Conservation (phyloP, 495 filamentous ascomycete genomes). For the Penicillium roqueforti region DNA sequence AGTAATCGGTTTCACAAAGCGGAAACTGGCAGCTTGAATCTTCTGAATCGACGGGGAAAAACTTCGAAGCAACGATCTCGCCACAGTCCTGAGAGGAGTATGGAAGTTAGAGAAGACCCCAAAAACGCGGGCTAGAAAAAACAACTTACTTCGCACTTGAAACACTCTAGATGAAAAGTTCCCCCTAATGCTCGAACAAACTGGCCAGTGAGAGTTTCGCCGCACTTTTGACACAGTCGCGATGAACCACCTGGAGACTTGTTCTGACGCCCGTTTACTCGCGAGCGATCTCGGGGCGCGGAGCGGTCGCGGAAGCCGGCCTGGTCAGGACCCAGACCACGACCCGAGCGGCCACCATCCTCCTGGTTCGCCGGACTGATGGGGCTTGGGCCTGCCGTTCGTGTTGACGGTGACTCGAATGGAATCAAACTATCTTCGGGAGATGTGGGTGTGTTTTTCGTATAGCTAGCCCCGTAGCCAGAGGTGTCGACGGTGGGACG, state of each 20-base stretch:
- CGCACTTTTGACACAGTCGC: conserved; percentile 83
- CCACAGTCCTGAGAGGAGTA: conserved; percentile 74
- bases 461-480: conserved; percentile 36
- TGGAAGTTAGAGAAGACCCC: not conserved
- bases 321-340: conserved; percentile 37
- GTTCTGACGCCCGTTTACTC: conserved; percentile 40
- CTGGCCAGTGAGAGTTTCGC: conserved; percentile 80
- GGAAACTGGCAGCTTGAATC: conserved; percentile 84
- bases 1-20: conserved; percentile 97
- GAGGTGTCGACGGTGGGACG: conserved; percentile 41
- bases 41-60: conserved; percentile 93
- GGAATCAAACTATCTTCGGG: conserved; percentile 43
- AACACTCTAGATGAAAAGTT: conserved; percentile 96
- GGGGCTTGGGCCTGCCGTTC: conserved; percentile 21
- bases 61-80: conserved; percentile 95
- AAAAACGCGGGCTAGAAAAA: conserved; percentile 7
- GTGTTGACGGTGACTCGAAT: conserved; percentile 42
- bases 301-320: conserved; percentile 37
- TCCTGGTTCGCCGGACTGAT: conserved; percentile 31
- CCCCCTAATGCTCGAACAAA: conserved; percentile 90
- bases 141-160: conserved; percentile 81
- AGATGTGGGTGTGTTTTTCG: conserved; percentile 43
- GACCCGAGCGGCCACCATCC: conserved; percentile 30
- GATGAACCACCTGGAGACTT: conserved; percentile 40
- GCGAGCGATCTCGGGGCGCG: conserved; percentile 40